A percentile compares a stretch with the other conserved stretches of the same genome.
Evolutionary conservation across 2,329 filamentous ascomycete genomes (phyloP).

Genomic region (Akanthomyces muscarius): DNA sequence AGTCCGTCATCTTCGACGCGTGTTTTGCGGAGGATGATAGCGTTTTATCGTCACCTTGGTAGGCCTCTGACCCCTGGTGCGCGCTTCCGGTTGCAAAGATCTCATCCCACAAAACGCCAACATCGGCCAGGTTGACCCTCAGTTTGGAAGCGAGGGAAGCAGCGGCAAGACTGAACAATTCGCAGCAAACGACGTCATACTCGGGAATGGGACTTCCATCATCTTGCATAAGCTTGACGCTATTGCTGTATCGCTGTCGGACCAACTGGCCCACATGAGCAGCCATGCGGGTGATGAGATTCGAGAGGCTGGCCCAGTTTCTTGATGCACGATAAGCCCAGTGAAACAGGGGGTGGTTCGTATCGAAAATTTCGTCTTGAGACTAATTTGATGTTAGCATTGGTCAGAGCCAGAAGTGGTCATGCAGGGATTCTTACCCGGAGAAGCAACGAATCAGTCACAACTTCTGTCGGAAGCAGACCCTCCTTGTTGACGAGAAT

Average conservation of each 20-base stretch:
- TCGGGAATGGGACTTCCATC: conserved; percentile 58
- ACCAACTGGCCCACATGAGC: conserved; percentile 59
- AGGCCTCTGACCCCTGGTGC: neutral
- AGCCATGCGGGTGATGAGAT: conserved; percentile 68
- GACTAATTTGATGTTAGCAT: conserved; percentile 22
- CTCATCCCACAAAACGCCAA: conserved; percentile 72
- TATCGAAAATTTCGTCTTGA: conserved; percentile 69
- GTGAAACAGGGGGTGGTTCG: conserved; percentile 73
- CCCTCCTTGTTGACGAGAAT: conserved; percentile 69
- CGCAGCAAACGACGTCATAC: conserved; percentile 74
- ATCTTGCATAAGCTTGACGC: conserved; percentile 47
- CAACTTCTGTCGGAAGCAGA: conserved; percentile 65
- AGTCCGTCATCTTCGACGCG: conserved; percentile 7
- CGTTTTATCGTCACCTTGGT: neutral
- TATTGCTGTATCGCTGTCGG: conserved; percentile 31
- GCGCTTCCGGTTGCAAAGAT: conserved; percentile 62
- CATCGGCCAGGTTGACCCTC: conserved; percentile 55
- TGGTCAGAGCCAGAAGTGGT: neutral
- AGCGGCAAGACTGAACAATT: conserved; percentile 78
- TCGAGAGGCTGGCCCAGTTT: conserved; percentile 68
- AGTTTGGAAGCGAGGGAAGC: conserved; percentile 66
- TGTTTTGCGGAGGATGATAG: conserved; percentile 16
- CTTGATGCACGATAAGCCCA: conserved; percentile 82
- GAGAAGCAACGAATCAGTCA: conserved; percentile 73
- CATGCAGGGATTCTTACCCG: conserved; percentile 39